Evolutionary conservation across 2,329 filamentous ascomycete genomes (phyloP), one percentile per base, ranked within the genome.

Genomic region (Nigrospora sphaerica): DNA sequence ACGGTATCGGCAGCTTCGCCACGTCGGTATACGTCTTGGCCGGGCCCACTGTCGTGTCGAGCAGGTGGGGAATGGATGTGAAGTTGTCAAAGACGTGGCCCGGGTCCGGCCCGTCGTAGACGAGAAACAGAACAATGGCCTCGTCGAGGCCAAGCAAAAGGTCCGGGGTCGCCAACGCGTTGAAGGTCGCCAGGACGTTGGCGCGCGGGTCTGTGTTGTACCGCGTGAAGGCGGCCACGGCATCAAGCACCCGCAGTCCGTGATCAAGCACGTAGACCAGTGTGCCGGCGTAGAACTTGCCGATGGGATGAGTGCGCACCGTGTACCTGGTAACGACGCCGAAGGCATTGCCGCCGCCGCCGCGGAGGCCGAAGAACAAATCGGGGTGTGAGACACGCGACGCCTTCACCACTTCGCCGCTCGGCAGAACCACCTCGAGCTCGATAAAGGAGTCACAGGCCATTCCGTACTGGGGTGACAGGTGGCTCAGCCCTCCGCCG

Each of bases 151-250:
- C 58, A 4, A 64, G 50, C 16, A 52, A 48, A 35, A 59, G n/a
- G 39, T 57, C 53, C 2, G 57, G 60, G 0, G 58, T 61, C 2
- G 47, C 45, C 3, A 64, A 38, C 42, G 61, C 62, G 46, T 64
- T 54, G 46, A 62, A 63, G 2, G 61, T 64, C 4, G 57, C 59
- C 46, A 65, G 57, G 39, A 65, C 60, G 31, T 55, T 52, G 7
- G 62, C 62, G 45, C 64, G 64, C 1, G 62, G 56, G 19, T 65
- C 61, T 12, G 48, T 57, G 49, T 65, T 65, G 47, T 63, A 60
- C 32, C 49, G 37, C 28, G 58, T 57, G 42, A 65, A 65, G 43
- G 62, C 51, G 12, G 49, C 49, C 35, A 61, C 59, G 1, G 62
- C 62, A 9, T 55, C 48, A 32, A 60, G 52, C 6, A 62, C 54